Evolutionary conservation across 495 filamentous ascomycete genomes (phyloP).

Genomic region (Penicillium odoratum): DNA sequence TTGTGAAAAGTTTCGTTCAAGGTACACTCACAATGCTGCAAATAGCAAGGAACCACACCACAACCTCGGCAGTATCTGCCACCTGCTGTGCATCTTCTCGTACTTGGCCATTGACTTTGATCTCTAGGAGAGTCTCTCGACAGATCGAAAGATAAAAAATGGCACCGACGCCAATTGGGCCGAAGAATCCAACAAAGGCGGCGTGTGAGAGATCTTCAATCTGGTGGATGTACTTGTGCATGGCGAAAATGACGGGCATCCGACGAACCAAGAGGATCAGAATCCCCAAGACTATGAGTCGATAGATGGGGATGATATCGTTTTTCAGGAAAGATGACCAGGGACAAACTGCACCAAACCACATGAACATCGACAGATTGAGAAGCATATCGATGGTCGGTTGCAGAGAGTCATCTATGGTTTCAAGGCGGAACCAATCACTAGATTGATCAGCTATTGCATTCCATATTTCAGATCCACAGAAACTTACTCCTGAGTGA

Average conservation of each 20-base stretch:
- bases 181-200: conserved; percentile 88
- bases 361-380: conserved; percentile 87
- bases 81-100: conserved; percentile 67
- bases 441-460: conserved; percentile 25
- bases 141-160: conserved; percentile 86
- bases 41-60: conserved; percentile 84
- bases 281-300: conserved; percentile 76
- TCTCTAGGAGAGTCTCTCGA: conserved; percentile 59
- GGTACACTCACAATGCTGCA: conserved; percentile 75
- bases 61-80: conserved; percentile 62
- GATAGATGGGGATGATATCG: conserved; percentile 70
- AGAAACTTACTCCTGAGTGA: conserved; percentile 71
- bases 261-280: conserved; percentile 78
- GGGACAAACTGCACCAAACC: conserved; percentile 86
- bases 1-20: background rate
- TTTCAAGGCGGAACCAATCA: conserved; percentile 92
- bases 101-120: conserved; percentile 58
- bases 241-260: conserved; percentile 69
- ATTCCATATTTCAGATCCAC: background rate
- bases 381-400: conserved; percentile 87
- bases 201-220: conserved; percentile 74
- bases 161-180: conserved; percentile 90
- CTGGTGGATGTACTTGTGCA: conserved; percentile 77
- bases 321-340: conserved; percentile 72
- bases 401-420: conserved; percentile 83